These are phyloP conservation scores for Chlamydomonas urium DNA, from an alignment of 139 green algal genomes.

Conservation along the genomic window DNA sequence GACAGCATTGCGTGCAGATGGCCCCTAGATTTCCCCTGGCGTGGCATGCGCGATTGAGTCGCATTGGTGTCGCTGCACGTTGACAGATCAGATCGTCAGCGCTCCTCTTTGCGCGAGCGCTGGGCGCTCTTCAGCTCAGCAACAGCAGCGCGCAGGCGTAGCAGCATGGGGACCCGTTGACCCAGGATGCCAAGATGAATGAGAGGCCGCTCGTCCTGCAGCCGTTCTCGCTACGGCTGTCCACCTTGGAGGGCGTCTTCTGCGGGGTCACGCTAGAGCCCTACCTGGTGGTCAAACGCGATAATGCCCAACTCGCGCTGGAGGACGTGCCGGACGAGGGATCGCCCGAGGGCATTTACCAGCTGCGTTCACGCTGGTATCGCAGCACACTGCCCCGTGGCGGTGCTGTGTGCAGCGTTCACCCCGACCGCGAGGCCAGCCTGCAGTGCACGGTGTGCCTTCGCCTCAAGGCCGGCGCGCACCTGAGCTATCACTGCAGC, in stretches of 20 bases:
- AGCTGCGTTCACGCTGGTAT: constrained; percentile 84
- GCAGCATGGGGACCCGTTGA: no score
- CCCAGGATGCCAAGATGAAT: no score
- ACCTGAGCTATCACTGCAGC: constrained; percentile 89
- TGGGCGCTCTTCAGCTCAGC: no score
- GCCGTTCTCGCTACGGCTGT: constrained; percentile 30
- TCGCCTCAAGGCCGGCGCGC: constrained; percentile 61
- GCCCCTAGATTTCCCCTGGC: no score
- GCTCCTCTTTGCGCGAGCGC: no score
- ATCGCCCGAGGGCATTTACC: constrained; percentile 55
- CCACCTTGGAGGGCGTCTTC: constrained; percentile 68
- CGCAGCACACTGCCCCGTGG: constrained; percentile 69
- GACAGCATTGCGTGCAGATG: no score
- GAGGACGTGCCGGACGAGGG: constrained; percentile 81
- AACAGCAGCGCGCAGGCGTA: no score
- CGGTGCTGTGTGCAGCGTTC: constrained; percentile 77
- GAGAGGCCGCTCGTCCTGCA: no score
- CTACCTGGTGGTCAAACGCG: constrained; percentile 78
- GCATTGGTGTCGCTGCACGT: no score
- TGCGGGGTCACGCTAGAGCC: constrained; percentile 77
- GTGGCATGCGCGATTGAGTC: no score
- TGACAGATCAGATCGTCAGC: no score
- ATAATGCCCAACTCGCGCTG: constrained; percentile 60
- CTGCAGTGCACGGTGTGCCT: constrained; percentile 91
- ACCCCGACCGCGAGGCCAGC: constrained; percentile 77